Conservation (phyloP, 73 alveolate genomes). For the Effrenium voratum region DNA sequence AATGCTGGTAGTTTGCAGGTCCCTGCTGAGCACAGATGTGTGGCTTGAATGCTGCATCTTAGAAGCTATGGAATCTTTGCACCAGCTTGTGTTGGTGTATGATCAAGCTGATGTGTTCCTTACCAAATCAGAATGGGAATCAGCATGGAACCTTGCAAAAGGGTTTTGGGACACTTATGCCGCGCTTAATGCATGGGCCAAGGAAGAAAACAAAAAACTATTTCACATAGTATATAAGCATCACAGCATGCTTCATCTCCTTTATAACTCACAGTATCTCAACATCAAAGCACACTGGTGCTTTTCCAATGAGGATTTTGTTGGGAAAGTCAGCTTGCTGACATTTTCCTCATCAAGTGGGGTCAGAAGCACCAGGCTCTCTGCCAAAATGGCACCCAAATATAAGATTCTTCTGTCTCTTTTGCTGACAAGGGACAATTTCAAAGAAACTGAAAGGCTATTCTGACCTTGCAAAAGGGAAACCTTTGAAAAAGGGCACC, state of each 20-base stretch:
- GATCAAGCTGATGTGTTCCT: slow-evolving; percentile 22
- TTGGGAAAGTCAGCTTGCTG: neutral
- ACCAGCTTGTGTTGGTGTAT: neutral
- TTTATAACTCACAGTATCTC: neutral
- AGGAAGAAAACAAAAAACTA: neutral
- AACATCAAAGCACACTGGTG: slow-evolving; percentile 38
- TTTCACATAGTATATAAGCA: slow-evolving; percentile 8
- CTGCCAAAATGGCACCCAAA: too few relatives aligned
- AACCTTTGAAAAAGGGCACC: too few relatives aligned
- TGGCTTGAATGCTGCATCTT: neutral
- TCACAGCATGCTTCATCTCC: slow-evolving; percentile 16
- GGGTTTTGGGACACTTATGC: slow-evolving; percentile 32
- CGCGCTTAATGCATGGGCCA: neutral
- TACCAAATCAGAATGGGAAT: neutral
- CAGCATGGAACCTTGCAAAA: slow-evolving; percentile 9
- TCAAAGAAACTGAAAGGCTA: too few relatives aligned
- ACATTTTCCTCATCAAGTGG: too few relatives aligned
- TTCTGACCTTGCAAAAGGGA: too few relatives aligned
- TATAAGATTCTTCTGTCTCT: too few relatives aligned
- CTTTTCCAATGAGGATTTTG: slow-evolving; percentile 7
- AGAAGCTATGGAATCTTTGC: neutral
- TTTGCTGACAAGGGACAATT: too few relatives aligned
- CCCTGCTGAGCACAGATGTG: neutral
- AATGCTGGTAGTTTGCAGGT: neutral
- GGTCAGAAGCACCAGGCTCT: too few relatives aligned